A percentile compares a stretch with the other conserved stretches of the same genome.
Evolutionary conservation across 345 rosid species (phyloP).

Genomic region (Kernera saxatilis): DNA sequence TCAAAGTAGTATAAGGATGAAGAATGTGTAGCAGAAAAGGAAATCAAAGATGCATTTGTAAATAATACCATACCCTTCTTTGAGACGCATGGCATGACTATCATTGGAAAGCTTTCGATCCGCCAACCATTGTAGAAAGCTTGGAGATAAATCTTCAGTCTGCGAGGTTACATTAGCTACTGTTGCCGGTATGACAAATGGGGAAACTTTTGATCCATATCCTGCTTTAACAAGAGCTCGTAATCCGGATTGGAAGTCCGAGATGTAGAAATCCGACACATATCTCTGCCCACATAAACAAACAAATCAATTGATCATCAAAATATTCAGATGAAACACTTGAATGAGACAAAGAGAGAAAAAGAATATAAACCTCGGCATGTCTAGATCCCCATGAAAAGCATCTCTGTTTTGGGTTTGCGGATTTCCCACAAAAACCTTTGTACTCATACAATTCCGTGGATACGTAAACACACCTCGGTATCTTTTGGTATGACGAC

Average conservation of each 20-base stretch:
- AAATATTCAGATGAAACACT: not conserved
- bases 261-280: constrained; percentile 85
- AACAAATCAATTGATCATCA: not conserved
- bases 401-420: constrained; percentile 63
- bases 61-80: constrained; percentile 64
- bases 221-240: constrained; percentile 94
- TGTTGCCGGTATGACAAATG: constrained; percentile 62
- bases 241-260: constrained; percentile 89
- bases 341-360: not conserved
- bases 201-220: constrained; percentile 82
- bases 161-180: constrained; percentile 59
- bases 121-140: constrained; percentile 71
- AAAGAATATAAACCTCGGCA: constrained; percentile 58
- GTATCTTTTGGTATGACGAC: constrained; percentile 71
- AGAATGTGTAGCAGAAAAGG: not conserved
- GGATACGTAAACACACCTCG: constrained; percentile 80
- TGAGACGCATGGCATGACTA: constrained; percentile 68
- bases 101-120: constrained; percentile 69
- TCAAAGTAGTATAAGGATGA: not conserved
- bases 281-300: constrained; percentile 47
- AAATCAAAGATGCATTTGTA: not conserved
- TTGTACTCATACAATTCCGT: constrained; percentile 73
- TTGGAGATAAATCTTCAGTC: constrained; percentile 64
- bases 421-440: constrained; percentile 68
- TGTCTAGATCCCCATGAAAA: constrained; percentile 90